Conservation (phyloP, 139 green algal genomes). For the Microglena sp. region DNA sequence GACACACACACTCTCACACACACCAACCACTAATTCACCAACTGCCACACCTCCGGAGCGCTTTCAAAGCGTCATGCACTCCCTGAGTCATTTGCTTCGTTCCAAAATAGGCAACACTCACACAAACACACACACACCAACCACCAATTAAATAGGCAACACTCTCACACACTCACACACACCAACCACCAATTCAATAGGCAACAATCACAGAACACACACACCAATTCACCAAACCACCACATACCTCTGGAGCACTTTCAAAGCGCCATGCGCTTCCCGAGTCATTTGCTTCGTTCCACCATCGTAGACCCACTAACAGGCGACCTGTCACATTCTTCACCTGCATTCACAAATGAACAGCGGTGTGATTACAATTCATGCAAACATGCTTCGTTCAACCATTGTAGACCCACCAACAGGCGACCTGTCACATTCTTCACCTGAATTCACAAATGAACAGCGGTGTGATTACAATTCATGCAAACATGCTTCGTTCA, state of each 20-base stretch:
- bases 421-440: slow-evolving; percentile 91
- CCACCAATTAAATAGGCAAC: too few species aligned
- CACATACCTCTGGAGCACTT: slow-evolving; percentile 49
- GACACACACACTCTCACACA: too few species aligned
- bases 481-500: slow-evolving; percentile 73
- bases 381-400: slow-evolving; percentile 73
- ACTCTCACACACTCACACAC: too few species aligned
- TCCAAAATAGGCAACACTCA: too few species aligned
- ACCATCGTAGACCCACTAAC: slow-evolving; percentile 90
- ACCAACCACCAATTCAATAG: too few species aligned
- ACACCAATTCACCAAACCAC: neutral
- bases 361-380: neutral
- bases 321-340: slow-evolving; percentile 91
- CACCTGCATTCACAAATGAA: slow-evolving; percentile 32
- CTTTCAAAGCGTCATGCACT: too few species aligned
- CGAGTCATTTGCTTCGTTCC: slow-evolving; percentile 92
- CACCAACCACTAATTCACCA: too few species aligned
- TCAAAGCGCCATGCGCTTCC: slow-evolving; percentile 92
- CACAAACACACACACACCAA: too few species aligned
- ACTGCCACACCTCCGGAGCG: slow-evolving; percentile 51
- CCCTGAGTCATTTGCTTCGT: too few species aligned
- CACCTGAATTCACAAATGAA: slow-evolving; percentile 32
- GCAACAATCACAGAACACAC: too few species aligned
- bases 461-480: neutral
- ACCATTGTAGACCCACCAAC: slow-evolving; percentile 90